Conservation (phyloP, 345 rosid genomes). For the Salix udensis region DNA sequence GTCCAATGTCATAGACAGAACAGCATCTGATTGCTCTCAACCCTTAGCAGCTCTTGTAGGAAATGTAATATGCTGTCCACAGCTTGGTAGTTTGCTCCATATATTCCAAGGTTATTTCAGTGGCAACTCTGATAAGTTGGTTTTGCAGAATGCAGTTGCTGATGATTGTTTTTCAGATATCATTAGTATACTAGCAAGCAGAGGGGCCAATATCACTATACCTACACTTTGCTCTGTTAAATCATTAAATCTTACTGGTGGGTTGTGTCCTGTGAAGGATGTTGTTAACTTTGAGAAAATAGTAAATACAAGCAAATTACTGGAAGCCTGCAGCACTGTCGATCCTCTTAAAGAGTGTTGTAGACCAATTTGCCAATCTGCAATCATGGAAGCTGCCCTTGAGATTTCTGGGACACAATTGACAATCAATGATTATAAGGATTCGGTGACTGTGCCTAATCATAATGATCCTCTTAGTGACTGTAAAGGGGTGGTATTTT, state of each 20-base stretch:
- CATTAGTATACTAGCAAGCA: constrained; percentile 72
- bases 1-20: constrained; percentile 54
- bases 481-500: constrained; percentile 79
- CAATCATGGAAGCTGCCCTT: constrained; percentile 80
- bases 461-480: constrained; percentile 53
- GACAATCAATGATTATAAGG: constrained; percentile 43
- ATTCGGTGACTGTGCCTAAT: constrained; percentile 41
- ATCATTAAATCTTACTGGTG: constrained; percentile 81
- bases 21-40: constrained; percentile 81
- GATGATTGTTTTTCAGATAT: constrained; percentile 95
- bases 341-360: constrained; percentile 95
- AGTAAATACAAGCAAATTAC: constrained; percentile 71
- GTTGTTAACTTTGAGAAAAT: constrained; percentile 54
- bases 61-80: constrained; percentile 94
- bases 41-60: constrained; percentile 81
- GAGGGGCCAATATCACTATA: constrained; percentile 70
- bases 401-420: constrained; percentile 58
- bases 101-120: constrained; percentile 68
- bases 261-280: constrained; percentile 82
- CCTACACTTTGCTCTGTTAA: constrained; percentile 73
- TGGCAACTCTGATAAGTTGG: constrained; percentile 64
- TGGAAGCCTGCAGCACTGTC: constrained; percentile 72
- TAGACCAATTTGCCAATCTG: constrained; percentile 82
- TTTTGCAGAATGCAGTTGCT: constrained; percentile 60
- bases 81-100: constrained; percentile 75